A percentile compares a stretch with the other conserved stretches of the same genome.
These are phyloP conservation scores for Torrubiella hemipterigena DNA, from an alignment of 2,329 filamentous ascomycete species.

Conservation along the genomic window DNA sequence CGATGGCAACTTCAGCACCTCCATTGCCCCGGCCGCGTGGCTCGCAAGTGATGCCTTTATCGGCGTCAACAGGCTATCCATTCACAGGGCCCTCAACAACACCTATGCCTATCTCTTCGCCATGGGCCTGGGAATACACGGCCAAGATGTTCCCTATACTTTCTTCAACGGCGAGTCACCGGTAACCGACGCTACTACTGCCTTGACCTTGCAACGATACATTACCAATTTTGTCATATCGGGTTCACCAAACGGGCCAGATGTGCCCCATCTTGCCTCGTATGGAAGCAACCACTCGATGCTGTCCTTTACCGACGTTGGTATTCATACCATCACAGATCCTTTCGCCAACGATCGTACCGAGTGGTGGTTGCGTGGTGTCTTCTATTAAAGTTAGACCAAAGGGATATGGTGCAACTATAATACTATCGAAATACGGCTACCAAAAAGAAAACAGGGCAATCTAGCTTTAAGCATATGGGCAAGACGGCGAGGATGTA, in stretches of 20 bases:
- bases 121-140: background rate
- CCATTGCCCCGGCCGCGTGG: too few relatives aligned
- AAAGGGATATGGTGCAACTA: too few relatives aligned
- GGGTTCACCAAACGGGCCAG: background rate
- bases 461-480: too few relatives aligned
- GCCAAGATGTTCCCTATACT: background rate
- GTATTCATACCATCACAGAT: background rate
- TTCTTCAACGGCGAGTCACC: background rate
- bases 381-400: too few relatives aligned
- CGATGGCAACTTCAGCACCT: too few relatives aligned
- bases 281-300: background rate
- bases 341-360: background rate
- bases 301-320: background rate
- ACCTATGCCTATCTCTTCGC: background rate
- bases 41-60: background rate
- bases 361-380: background rate
- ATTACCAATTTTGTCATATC: background rate
- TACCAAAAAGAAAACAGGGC: too few relatives aligned
- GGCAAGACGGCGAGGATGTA: too few relatives aligned
- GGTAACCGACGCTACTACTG: background rate
- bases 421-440: too few relatives aligned
- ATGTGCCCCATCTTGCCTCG: background rate
- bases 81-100: background rate
- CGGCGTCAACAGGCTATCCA: background rate
- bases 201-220: background rate